Evolutionary conservation across 2,329 filamentous ascomycete genomes (phyloP).

Genomic region (Penicillium sp.): DNA sequence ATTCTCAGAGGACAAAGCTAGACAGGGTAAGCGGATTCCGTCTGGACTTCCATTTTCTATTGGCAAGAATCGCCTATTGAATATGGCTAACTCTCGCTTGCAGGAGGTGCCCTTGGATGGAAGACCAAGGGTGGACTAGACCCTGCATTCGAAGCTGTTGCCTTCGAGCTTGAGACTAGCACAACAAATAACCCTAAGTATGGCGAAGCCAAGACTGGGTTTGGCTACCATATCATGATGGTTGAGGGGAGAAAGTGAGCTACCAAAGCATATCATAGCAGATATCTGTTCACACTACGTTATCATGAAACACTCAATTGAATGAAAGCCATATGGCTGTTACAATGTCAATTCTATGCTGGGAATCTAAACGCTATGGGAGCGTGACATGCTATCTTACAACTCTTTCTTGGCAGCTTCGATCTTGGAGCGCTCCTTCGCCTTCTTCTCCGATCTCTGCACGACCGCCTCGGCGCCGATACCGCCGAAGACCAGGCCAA

Average conservation of each 20-base stretch:
- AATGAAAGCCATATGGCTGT: not conserved
- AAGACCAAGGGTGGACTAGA: slow-evolving; percentile 60
- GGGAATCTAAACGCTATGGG: slow-evolving; percentile 2
- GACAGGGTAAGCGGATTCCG: slow-evolving; percentile 48
- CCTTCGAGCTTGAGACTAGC: slow-evolving; percentile 63
- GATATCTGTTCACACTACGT: not conserved
- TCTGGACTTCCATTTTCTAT: not conserved
- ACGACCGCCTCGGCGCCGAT: slow-evolving; percentile 89
- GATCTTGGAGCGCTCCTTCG: slow-evolving; percentile 68
- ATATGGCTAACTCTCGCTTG: slow-evolving; percentile 1
- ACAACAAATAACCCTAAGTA: slow-evolving; percentile 63
- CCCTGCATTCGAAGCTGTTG: slow-evolving; percentile 61
- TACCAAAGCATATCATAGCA: not conserved
- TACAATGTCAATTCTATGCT: not conserved
- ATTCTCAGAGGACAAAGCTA: slow-evolving; percentile 66
- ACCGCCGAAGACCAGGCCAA: slow-evolving; percentile 89
- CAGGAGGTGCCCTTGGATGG: slow-evolving; percentile 65
- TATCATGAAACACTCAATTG: not conserved
- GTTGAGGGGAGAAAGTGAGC: slow-evolving; percentile 62
- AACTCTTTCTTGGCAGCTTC: slow-evolving; percentile 32
- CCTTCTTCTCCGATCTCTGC: slow-evolving; percentile 77
- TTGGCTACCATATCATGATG: slow-evolving; percentile 71
- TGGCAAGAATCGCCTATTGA: not conserved
- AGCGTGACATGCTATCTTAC: slow-evolving; percentile 13
- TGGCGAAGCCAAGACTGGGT: slow-evolving; percentile 62